Evolutionary conservation across 331 rosid species (phyloP), one percentile per base, ranked within the genome.

Genomic region (Spiraea crenata): DNA sequence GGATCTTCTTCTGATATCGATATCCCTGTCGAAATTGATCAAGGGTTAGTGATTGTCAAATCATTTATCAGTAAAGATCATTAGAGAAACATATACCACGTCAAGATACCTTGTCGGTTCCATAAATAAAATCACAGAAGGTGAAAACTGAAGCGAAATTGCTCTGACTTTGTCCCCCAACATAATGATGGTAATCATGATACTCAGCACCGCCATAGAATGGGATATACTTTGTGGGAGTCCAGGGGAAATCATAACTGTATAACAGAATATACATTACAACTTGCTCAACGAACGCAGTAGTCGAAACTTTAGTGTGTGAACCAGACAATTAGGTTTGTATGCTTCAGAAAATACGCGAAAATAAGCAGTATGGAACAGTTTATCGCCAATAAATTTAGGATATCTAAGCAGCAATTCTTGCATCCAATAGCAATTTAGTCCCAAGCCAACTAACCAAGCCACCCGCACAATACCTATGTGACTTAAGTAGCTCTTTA

Each of bases 141-240:
- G 99, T 93, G 84, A 93, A 93, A 73, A 89, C 95, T 60, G 99
- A 93, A 54, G 99, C 96, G 44, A 91, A 93, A 75, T 93, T 93
- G 81, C 99, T 93, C 3, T 91, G 97, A 88, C 99, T 93, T 74
- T 84, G 92, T 72, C 92, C 89, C 55, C 99, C 99, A 75, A 93
- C 96, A 80, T 90, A 93, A 79, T 93, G 99, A 83, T 93, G 99
- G 82, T 90, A 93, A 82, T 93, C 99, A 62, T 93, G 99, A 81
- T 93, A 73, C 71, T 93, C 99, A 57, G 99, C 88, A 17, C 99
- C 99, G 34, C 92, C 99, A 58, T 93, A 93, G 82, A 93, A 91
- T 47, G 99, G 99, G 76, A 93, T 89, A 48, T 76, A 86, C 77
- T 89, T 91, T 9, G 96, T 87, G 67, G 76, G 81, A 77, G 77